Base-by-base conservation (phyloP, 345 rosid genomes). In the Eucalyptus sp. region DNA sequence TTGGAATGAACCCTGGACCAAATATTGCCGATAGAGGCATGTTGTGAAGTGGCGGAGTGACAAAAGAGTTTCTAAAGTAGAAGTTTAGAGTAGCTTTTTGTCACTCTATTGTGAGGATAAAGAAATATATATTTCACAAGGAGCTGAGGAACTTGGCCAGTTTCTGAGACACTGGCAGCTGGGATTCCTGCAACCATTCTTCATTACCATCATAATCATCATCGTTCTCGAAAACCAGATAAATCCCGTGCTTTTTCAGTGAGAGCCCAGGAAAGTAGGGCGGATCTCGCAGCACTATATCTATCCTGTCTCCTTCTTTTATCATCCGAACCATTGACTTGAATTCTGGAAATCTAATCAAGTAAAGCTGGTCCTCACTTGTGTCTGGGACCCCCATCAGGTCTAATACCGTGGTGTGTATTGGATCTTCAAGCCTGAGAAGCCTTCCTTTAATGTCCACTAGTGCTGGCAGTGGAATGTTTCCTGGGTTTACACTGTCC, bases 381-480 rank as follows among this genome's bases (percentile, higher is more conserved):
- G 92, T 90, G 49, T 80, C 90, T 1, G 97, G 96, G 66, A 96
- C 93, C 86, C 98, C 98, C 66, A 4, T 49, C 29, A 96, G 87
- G 50, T 86, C 0, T 90, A 95, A 89, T 43, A 89, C 2, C 49
- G 90, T 89, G 25, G 33, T 83, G 62, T 2, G 16, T 86, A 66
- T 1, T 1, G 44, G 3, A 4, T 1, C 13, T 10, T 81, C 91
- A 56, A 79, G 91, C 51, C 92, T 49, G 15, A 89, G 89, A 56
- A 96, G 84, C 88, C 87, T 89, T 18, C 90, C 97, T 86, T 90
- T 87, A 60, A 95, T 83, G 56, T 92, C 96, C 56, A 91, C 48
- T 44, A 94, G 86, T 52, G 27, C 46, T 51, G 96, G 94, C 41
- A 84, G 13, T 50, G 91, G 51, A 56, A 80, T 88, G 88, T 91